A percentile compares a stretch with the other conserved stretches of the same genome.
Evolutionary conservation across 148 eudicot species (phyloP).

Genomic region (Agrostemma githago): DNA sequence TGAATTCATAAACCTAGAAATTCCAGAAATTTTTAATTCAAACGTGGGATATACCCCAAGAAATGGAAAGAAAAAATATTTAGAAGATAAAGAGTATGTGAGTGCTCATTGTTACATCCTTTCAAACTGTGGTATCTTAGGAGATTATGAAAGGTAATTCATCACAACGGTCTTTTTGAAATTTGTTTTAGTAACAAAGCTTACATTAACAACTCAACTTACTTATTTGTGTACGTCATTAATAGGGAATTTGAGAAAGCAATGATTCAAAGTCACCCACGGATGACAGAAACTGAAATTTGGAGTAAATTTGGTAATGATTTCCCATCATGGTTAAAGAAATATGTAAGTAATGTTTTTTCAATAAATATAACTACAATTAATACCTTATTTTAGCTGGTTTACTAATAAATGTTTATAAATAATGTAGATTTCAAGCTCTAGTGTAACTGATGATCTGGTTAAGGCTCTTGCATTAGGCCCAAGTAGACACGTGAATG

Average conservation of each 20-base stretch:
- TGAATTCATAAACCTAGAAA: not conserved
- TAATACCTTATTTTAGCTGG: not conserved
- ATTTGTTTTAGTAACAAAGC: not conserved
- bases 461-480: conserved; percentile 6
- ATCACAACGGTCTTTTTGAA: not conserved
- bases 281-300: not conserved
- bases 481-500: not conserved
- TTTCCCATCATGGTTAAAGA: not conserved
- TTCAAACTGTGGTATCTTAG: not conserved
- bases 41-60: not conserved
- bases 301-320: conserved; percentile 2
- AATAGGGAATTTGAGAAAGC: not conserved
- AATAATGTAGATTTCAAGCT: not conserved
- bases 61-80: not conserved
- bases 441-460: not conserved
- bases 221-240: not conserved
- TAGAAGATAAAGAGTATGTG: not conserved
- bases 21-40: not conserved
- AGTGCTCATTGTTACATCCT: not conserved
- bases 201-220: not conserved
- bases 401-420: not conserved
- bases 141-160: not conserved
- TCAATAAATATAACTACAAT: too few relatives aligned
- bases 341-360: not conserved
- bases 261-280: not conserved